Percentiles rank a stretch among this genome's conserved stretches.
phyloP scores from a whole-genome alignment of 345 rosid genomes.

The Mallotus nudiflorus region DNA sequence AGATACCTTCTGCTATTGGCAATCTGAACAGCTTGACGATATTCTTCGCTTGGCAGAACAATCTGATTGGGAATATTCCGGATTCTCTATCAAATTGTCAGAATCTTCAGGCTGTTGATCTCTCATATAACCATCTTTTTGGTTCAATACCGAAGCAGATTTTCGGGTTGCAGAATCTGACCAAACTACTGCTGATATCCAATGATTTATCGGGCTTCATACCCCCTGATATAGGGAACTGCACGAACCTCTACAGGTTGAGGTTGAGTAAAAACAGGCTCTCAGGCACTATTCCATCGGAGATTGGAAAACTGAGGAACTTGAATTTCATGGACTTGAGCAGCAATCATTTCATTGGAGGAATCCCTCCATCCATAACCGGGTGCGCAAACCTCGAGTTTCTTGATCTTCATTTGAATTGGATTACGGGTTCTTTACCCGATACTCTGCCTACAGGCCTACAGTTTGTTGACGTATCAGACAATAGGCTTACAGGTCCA shows the following conservation, averaged over 20 bases:
- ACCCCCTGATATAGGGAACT: slow-evolving; percentile 83
- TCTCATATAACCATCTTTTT: slow-evolving; percentile 76
- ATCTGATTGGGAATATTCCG: slow-evolving; percentile 72
- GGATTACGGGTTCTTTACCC: slow-evolving; percentile 66
- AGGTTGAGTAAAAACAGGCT: slow-evolving; percentile 71
- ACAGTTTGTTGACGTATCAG: slow-evolving; percentile 70
- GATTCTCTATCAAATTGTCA: slow-evolving; percentile 60
- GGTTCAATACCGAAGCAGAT: slow-evolving; percentile 70
- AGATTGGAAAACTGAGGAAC: slow-evolving; percentile 59
- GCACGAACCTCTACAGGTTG: slow-evolving; percentile 63
- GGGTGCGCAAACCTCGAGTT: slow-evolving; percentile 69
- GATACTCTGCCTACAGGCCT: slow-evolving; percentile 63
- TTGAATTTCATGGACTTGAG: slow-evolving; percentile 80
- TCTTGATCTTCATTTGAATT: slow-evolving; percentile 79
- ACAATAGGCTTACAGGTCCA: slow-evolving; percentile 64
- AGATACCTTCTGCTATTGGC: slow-evolving; percentile 66
- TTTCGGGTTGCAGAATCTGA: slow-evolving; percentile 68
- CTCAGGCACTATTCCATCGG: slow-evolving; percentile 71
- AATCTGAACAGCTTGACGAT: slow-evolving; percentile 64
- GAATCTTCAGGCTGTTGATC: slow-evolving; percentile 86
- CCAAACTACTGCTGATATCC: slow-evolving; percentile 75
- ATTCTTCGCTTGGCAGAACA: slow-evolving; percentile 92
- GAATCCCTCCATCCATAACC: slow-evolving; percentile 54
- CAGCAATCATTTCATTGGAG: slow-evolving; percentile 61
- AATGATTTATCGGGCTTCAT: slow-evolving; percentile 75